Conservation (phyloP, 2,329 filamentous ascomycete species). For the Colletotrichum musicola region DNA sequence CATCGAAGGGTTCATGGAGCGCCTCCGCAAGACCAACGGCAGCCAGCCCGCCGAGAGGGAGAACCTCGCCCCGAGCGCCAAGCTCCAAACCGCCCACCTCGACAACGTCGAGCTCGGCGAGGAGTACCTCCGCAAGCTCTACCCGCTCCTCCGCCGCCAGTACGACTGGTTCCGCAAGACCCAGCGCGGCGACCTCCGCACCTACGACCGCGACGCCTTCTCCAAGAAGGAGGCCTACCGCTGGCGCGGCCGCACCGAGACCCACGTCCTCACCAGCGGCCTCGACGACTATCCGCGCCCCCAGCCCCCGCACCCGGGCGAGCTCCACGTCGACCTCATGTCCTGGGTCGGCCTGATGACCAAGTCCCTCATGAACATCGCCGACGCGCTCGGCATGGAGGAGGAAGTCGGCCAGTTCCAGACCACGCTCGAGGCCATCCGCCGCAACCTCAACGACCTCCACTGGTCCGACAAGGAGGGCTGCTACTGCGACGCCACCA, state of each 20-base stretch:
- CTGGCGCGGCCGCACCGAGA: constrained; percentile 90
- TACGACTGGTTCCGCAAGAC: constrained; percentile 97
- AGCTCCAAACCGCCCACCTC: constrained; percentile 73
- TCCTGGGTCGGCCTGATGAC: constrained; percentile 99
- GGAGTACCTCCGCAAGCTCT: constrained; percentile 80
- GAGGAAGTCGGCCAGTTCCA: constrained; percentile 83
- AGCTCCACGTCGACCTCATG: constrained; percentile 94
- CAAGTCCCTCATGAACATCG: constrained; percentile 84
- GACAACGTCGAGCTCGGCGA: constrained; percentile 76
- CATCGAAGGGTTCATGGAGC: constrained; percentile 85
- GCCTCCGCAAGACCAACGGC: constrained; percentile 71
- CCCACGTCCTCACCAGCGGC: constrained; percentile 91
- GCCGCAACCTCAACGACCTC: constrained; percentile 88
- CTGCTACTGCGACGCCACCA: constrained; percentile 93
- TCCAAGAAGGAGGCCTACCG: constrained; percentile 93
- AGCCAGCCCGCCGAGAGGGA: constrained; percentile 58
- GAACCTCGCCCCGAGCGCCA: constrained; percentile 55
- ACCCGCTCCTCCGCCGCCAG: constrained; percentile 88
- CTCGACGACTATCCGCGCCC: constrained; percentile 96
- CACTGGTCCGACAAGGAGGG: constrained; percentile 89
- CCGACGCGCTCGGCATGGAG: constrained; percentile 76
- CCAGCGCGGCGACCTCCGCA: constrained; percentile 88
- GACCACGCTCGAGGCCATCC: constrained; percentile 80
- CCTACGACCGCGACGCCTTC: constrained; percentile 90
- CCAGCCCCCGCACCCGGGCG: constrained; percentile 93